Evolutionary conservation across 164 flowering plant genomes (phyloP), one percentile per base, ranked within the genome.

Genomic region (Annona squamosa): DNA sequence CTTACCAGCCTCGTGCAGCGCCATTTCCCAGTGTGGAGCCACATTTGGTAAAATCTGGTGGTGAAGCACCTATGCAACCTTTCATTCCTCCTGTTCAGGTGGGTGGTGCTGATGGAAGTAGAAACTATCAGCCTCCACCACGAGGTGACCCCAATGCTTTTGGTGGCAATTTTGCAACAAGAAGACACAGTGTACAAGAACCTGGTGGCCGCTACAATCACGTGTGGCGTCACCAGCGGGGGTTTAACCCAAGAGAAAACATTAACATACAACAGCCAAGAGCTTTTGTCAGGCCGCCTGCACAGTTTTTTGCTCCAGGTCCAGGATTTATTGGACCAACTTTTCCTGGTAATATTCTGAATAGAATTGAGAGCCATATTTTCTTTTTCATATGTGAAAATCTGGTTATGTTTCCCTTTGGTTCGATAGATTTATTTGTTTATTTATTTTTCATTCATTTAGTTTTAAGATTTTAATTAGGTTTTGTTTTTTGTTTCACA

Each of bases 271-370:
- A 79, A 48, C 98, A 78, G 68, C 90, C 97, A 5, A 82, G 91
- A 80, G 74, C 85, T 77, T 86, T 86, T 69, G 61, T 85, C 4
- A 85, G 96, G 82, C 88, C 82, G 18, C 79, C 84, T 10, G 79
- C 89, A 63, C 86, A 84, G n/a, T 88, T 75, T 79, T 80, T 80
- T 77, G 79, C 79, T 78, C 93, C 88, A 62, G 79, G 82, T 71
- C 88, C 91, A 18, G 90, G 90, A 45, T 88, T 84, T 76, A 78
- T 90, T 75, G 94, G 91, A 64, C 87, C 95, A 62, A 71, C 82
- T 68, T 85, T 86, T 72, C 88, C 87, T 59, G 96, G 97, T 93
- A 86, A 84, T 70, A 43, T 42, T 4, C 69, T 19, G 42, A 37
- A 62, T 64, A 26, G 63, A 43, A 4, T 56, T 10, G 12, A 4